Evolutionary conservation across 768 basidiomycete genomes (phyloP).

Genomic region (Mrakia gelida): DNA sequence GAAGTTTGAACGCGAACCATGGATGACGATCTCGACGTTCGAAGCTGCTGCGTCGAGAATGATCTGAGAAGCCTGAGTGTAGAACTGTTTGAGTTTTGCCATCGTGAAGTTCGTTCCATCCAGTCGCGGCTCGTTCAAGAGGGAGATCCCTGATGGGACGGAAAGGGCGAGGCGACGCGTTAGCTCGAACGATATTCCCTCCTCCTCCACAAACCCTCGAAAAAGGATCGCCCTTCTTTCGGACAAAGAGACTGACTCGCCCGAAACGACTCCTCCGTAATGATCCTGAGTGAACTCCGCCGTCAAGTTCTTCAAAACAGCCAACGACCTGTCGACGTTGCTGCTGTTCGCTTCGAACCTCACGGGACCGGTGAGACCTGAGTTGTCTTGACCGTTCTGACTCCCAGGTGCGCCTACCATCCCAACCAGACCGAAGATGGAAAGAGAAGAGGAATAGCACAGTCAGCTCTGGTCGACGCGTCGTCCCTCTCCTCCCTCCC

Average conservation of each 20-base stretch:
- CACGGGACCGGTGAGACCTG: constrained; percentile 26
- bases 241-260: constrained; percentile 29
- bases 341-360: constrained; percentile 18
- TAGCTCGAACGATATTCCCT: too few relatives aligned
- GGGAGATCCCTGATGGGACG: constrained; percentile 38
- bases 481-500: not conserved
- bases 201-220: too few relatives aligned
- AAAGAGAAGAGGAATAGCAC: too few relatives aligned
- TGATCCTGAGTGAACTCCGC: constrained; percentile 39
- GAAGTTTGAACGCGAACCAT: constrained; percentile 34
- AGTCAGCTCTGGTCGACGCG: not conserved
- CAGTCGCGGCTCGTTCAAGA: constrained; percentile 43
- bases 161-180: not conserved
- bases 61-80: constrained; percentile 34
- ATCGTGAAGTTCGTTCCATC: constrained; percentile 37
- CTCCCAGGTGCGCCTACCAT: not conserved
- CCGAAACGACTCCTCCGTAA: constrained; percentile 41
- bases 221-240: too few relatives aligned
- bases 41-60: constrained; percentile 27
- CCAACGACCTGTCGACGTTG: constrained; percentile 22
- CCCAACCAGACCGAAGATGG: not conserved
- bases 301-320: constrained; percentile 34
- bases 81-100: constrained; percentile 39
- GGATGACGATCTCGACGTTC: constrained; percentile 38
- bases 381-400: constrained; percentile 32